Conservation (phyloP, 2,329 filamentous ascomycete species). For the Aspergillus sp. region DNA sequence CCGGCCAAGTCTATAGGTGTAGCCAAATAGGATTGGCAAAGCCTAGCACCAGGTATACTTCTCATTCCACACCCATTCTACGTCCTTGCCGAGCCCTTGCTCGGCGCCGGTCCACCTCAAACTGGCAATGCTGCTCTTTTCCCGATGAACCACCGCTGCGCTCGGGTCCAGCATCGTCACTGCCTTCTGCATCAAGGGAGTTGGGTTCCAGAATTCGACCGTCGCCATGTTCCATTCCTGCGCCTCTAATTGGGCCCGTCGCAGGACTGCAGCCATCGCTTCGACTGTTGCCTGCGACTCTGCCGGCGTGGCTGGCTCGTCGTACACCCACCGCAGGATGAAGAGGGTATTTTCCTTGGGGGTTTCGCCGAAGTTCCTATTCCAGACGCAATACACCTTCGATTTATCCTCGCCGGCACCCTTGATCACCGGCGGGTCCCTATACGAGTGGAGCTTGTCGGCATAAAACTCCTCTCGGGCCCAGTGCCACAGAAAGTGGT, state of each 20-base stretch:
- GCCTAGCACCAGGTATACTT: slow-evolving; percentile 42
- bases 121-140: slow-evolving; percentile 38
- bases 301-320: slow-evolving; percentile 27
- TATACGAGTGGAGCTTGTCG: slow-evolving; percentile 49
- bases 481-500: slow-evolving; percentile 67
- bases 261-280: slow-evolving; percentile 54
- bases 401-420: slow-evolving; percentile 55
- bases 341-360: slow-evolving; percentile 31
- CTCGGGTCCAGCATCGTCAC: slow-evolving; percentile 29
- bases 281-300: slow-evolving; percentile 43
- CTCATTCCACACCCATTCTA: slow-evolving; percentile 41
- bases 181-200: slow-evolving; percentile 40
- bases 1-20: no score
- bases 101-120: slow-evolving; percentile 38
- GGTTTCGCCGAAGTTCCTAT: slow-evolving; percentile 30
- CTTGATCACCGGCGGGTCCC: slow-evolving; percentile 47
- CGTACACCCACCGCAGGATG: slow-evolving; percentile 34
- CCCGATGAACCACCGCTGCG: slow-evolving; percentile 34
- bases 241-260: slow-evolving; percentile 61
- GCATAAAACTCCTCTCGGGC: slow-evolving; percentile 72
- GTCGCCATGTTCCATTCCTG: slow-evolving; percentile 58
- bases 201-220: slow-evolving; percentile 79
- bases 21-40: background rate
- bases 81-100: slow-evolving; percentile 26
- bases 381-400: slow-evolving; percentile 33